Conservation (phyloP, 495 filamentous ascomycete genomes). For the Aspergillus asperescens region DNA sequence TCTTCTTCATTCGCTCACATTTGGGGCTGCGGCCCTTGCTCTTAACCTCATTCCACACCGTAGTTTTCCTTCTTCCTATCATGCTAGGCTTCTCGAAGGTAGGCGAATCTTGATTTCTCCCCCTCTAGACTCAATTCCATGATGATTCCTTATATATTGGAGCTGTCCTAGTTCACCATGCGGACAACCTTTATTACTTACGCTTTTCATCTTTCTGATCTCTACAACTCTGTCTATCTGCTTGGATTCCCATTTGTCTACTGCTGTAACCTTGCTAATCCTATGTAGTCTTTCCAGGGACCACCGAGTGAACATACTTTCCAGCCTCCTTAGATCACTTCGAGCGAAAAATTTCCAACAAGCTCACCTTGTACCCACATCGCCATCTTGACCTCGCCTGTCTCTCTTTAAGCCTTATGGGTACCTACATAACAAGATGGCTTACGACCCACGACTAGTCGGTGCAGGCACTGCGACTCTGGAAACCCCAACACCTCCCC, state of each 20-base stretch:
- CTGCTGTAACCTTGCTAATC: slow-evolving; percentile 24
- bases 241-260: slow-evolving; percentile 2
- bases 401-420: slow-evolving; percentile 4
- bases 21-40: slow-evolving; percentile 40
- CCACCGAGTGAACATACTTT: slow-evolving; percentile 35
- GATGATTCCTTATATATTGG: slow-evolving; percentile 79
- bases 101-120: slow-evolving; percentile 16
- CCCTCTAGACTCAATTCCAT: slow-evolving; percentile 26
- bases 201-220: slow-evolving; percentile 41
- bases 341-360: slow-evolving; percentile 7
- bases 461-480: slow-evolving; percentile 43
- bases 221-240: slow-evolving; percentile 1
- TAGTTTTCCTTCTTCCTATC: slow-evolving; percentile 19
- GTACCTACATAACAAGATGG: slow-evolving; percentile 35
- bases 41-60: slow-evolving; percentile 2
- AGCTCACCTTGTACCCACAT: slow-evolving; percentile 1
- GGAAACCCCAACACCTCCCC: slow-evolving; percentile 49
- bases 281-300: slow-evolving; percentile 30
- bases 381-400: neutral
- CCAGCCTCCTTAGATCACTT: slow-evolving; percentile 33
- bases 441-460: slow-evolving; percentile 52
- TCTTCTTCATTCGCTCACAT: slow-evolving; percentile 19
- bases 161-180: slow-evolving; percentile 84
- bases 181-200: slow-evolving; percentile 46
- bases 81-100: slow-evolving; percentile 39